phyloP scores from a whole-genome alignment of 2,329 filamentous ascomycete species.

The Alternaria longipes region DNA sequence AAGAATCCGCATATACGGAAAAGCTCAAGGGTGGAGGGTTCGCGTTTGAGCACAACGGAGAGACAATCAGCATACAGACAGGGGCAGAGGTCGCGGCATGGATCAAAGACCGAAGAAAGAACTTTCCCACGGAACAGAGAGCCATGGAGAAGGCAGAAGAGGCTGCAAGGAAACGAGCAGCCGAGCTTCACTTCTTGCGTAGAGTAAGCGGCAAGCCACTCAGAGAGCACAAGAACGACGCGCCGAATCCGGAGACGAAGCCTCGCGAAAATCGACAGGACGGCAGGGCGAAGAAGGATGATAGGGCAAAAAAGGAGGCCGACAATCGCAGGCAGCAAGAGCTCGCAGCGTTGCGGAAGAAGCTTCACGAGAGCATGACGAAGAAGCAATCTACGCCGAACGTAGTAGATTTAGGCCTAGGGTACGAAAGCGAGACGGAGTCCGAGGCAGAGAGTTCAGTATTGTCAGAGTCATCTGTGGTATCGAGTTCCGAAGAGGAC shows the following conservation, averaged over 20 bases:
- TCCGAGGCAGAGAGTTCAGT: slow-evolving; percentile 36
- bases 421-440: slow-evolving; percentile 44
- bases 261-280: slow-evolving; percentile 10
- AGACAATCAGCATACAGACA: slow-evolving; percentile 62
- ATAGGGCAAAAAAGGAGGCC: slow-evolving; percentile 6
- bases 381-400: slow-evolving; percentile 25
- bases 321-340: slow-evolving; percentile 22
- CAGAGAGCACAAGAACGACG: slow-evolving; percentile 4
- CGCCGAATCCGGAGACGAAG: neutral
- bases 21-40: slow-evolving; percentile 62
- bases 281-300: neutral
- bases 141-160: slow-evolving; percentile 69
- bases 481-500: slow-evolving; percentile 43
- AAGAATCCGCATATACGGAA: slow-evolving; percentile 64
- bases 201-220: slow-evolving; percentile 34
- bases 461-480: slow-evolving; percentile 41
- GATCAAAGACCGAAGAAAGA: slow-evolving; percentile 80
- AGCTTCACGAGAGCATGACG: slow-evolving; percentile 45
- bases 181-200: slow-evolving; percentile 53
- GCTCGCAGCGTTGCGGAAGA: slow-evolving; percentile 48
- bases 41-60: slow-evolving; percentile 66
- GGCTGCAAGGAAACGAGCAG: slow-evolving; percentile 31
- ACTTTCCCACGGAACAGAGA: slow-evolving; percentile 81
- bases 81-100: slow-evolving; percentile 78
- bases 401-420: slow-evolving; percentile 38